These are phyloP conservation scores for Annulohypoxylon bovei DNA, from an alignment of 495 filamentous ascomycete genomes.

Conservation along the genomic window DNA sequence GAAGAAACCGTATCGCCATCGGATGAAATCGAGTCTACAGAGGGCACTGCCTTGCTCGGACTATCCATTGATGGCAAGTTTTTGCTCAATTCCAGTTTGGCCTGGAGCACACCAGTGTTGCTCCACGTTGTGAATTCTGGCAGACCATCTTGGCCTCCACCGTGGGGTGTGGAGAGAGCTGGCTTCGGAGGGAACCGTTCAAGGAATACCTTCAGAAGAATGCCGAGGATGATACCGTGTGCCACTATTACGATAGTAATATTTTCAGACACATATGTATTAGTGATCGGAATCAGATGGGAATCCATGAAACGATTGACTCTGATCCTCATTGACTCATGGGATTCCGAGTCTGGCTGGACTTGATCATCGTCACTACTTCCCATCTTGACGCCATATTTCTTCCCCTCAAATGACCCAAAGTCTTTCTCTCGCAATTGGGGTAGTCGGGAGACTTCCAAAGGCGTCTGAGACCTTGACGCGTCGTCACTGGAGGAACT, in stretches of 20 bases:
- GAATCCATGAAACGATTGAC: conserved; percentile 69
- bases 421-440: conserved; percentile 76
- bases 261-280: conserved; percentile 40
- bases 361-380: conserved; percentile 34
- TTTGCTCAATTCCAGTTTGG: conserved; percentile 14
- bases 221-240: conserved; percentile 80
- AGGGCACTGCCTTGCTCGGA: background rate
- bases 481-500: background rate
- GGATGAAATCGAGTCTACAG: background rate
- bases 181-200: conserved; percentile 57
- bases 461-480: conserved; percentile 9
- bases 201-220: conserved; percentile 71
- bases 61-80: background rate
- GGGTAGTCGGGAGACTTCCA: conserved; percentile 57
- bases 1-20: background rate
- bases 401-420: conserved; percentile 72
- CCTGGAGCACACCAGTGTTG: conserved; percentile 54
- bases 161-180: conserved; percentile 40
- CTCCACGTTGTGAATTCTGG: conserved; percentile 50
- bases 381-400: conserved; percentile 47
- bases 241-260: conserved; percentile 71
- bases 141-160: conserved; percentile 32
- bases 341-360: conserved; percentile 58
- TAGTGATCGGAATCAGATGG: conserved; percentile 67
- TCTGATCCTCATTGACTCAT: conserved; percentile 70